Conservation (phyloP, 1,284 basidiomycete species). For the Wallemia hederae region DNA sequence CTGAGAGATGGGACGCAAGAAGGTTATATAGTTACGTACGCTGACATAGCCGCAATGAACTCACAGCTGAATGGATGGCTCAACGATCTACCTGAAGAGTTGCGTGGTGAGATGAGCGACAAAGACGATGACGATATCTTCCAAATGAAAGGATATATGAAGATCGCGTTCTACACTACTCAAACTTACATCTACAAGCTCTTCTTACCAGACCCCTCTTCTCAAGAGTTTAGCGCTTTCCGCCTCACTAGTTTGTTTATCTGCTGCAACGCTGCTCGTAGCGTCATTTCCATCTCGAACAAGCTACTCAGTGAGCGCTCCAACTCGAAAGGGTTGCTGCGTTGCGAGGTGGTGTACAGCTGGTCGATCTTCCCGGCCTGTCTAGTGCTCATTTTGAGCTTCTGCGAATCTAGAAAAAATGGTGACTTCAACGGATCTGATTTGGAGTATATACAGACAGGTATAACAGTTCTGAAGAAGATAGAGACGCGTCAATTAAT, state of each 20-base stretch:
- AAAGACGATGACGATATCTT: background rate
- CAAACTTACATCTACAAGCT: background rate
- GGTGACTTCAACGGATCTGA: background rate
- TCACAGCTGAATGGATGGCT: background rate
- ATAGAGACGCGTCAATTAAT: background rate
- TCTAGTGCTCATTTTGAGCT: background rate
- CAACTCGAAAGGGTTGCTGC: background rate
- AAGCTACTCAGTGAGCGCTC: background rate
- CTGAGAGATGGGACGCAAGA: background rate
- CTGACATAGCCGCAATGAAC: background rate
- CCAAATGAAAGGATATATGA: background rate
- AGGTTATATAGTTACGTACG: background rate
- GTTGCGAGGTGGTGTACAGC: background rate
- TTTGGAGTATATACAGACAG: background rate
- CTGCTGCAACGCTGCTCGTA: background rate
- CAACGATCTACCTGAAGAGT: background rate
- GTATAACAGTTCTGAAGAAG: background rate
- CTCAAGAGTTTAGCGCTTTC: background rate
- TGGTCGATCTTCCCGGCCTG: background rate
- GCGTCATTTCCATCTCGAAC: background rate
- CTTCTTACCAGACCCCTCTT: background rate
- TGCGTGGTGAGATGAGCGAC: background rate
- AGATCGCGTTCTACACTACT: background rate
- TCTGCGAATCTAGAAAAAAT: background rate
- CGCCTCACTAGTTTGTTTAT: background rate